Evolutionary conservation across 805 yeast genomes (phyloP).

Genomic region (Clavispora vitiphila): DNA sequence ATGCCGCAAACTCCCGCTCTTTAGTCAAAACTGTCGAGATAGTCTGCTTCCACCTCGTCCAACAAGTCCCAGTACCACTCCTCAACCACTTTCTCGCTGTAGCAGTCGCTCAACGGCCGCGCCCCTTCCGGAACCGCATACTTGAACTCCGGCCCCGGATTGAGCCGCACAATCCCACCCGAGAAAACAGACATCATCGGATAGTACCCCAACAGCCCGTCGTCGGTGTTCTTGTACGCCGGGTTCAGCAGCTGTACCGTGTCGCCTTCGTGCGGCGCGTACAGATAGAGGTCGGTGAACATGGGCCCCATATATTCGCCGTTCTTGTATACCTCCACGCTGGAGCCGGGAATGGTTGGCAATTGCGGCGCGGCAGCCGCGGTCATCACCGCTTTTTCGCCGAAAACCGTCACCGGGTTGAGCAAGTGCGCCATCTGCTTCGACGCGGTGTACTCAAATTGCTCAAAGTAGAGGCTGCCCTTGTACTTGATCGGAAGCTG

Average conservation of each 20-base stretch:
- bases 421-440: slow-evolving; percentile 69
- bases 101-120: slow-evolving; percentile 54
- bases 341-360: slow-evolving; percentile 53
- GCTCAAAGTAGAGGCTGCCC: slow-evolving; percentile 74
- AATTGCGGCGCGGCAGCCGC: slow-evolving; percentile 26
- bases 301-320: slow-evolving; percentile 65
- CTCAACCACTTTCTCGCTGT: slow-evolving; percentile 67
- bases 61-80: slow-evolving; percentile 78
- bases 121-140: slow-evolving; percentile 30
- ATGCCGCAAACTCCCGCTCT: too few relatives aligned
- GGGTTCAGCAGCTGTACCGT: slow-evolving; percentile 34
- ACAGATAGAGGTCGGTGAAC: slow-evolving; percentile 64
- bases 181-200: slow-evolving; percentile 83
- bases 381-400: slow-evolving; percentile 60
- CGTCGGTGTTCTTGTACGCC: slow-evolving; percentile 51
- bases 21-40: slow-evolving; percentile 41
- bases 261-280: slow-evolving; percentile 73
- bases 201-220: slow-evolving; percentile 84
- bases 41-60: slow-evolving; percentile 73
- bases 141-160: slow-evolving; percentile 62
- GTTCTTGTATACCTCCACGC: slow-evolving; percentile 67
- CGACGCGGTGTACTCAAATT: slow-evolving; percentile 69
- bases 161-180: slow-evolving; percentile 69
- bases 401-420: slow-evolving; percentile 66
- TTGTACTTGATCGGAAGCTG: slow-evolving; percentile 84